phyloP scores from a whole-genome alignment of 768 basidiomycete genomes.

The Epithele typhae region DNA sequence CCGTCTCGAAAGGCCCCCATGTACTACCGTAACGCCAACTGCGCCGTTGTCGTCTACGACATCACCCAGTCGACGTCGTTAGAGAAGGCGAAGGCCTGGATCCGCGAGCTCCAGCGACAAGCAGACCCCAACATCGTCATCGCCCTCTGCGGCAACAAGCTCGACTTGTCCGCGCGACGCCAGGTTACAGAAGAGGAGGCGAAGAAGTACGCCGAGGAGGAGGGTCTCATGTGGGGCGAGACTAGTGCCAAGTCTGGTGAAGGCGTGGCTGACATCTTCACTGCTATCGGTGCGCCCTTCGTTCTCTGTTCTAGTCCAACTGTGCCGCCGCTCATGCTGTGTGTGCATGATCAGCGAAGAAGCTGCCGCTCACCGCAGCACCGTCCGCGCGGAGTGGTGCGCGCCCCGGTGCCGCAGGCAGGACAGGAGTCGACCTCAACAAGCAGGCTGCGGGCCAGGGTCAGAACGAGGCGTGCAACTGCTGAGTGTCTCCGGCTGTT shows the following conservation, averaged over 20 bases:
- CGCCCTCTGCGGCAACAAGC: constrained; percentile 94
- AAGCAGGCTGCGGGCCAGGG: constrained; percentile 52
- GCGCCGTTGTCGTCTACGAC: constrained; percentile 93
- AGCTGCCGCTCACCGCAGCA: constrained; percentile 78
- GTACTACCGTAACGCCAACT: constrained; percentile 96
- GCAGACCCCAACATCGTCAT: constrained; percentile 97
- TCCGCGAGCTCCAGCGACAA: constrained; percentile 93
- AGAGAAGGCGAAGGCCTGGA: constrained; percentile 96
- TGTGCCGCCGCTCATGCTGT: too few relatives aligned
- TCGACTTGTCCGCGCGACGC: constrained; percentile 79
- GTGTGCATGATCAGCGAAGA: constrained; percentile 88
- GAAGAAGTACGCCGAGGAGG: constrained; percentile 88
- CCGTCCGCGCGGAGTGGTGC: constrained; percentile 55
- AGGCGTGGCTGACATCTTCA: constrained; percentile 83
- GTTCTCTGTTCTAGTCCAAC: neutral
- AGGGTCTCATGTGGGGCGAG: constrained; percentile 91
- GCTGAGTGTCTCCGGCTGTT: too few relatives aligned
- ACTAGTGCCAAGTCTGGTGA: constrained; percentile 89
- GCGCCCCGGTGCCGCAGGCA: constrained; percentile 44
- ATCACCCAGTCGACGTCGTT: constrained; percentile 90
- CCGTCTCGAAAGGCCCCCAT: constrained; percentile 65
- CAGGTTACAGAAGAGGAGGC: constrained; percentile 87
- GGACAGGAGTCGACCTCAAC: constrained; percentile 78
- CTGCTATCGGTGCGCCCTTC: constrained; percentile 63
- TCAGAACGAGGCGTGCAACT: constrained; percentile 72